Conservation (phyloP, 495 filamentous ascomycete species). For the Penicillium roqueforti region DNA sequence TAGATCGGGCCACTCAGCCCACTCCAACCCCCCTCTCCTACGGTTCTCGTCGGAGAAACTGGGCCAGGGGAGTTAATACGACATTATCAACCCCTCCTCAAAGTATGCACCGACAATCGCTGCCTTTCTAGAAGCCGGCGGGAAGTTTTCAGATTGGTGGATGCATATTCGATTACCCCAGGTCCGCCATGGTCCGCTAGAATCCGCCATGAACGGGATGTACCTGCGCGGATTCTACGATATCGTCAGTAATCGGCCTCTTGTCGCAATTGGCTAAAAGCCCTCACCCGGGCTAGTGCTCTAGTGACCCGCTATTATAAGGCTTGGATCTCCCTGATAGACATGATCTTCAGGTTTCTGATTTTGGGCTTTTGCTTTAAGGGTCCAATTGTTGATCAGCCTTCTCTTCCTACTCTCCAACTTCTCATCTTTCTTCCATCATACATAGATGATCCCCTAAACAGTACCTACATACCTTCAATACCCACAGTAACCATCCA, state of each 20-base stretch:
- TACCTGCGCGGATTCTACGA: constrained; percentile 28
- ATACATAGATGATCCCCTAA: constrained; percentile 12
- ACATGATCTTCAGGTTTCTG: constrained; percentile 21
- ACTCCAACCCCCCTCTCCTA: constrained; percentile 10
- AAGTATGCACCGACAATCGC: constrained; percentile 13
- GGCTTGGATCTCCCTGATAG: constrained; percentile 24
- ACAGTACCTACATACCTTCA: background rate
- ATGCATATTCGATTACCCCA: constrained; percentile 27
- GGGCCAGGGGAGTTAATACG: constrained; percentile 13
- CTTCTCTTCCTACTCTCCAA: background rate
- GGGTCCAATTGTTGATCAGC: constrained; percentile 18
- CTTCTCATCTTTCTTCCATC: constrained; percentile 2
- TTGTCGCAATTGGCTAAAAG: constrained; percentile 30
- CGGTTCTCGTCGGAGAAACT: constrained; percentile 23
- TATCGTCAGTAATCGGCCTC: constrained; percentile 27
- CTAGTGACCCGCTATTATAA: constrained; percentile 25
- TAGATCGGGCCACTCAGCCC: constrained; percentile 11
- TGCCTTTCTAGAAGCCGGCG: constrained; percentile 29
- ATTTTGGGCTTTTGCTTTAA: constrained; percentile 10
- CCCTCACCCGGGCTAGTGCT: background rate
- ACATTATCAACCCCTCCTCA: constrained; percentile 23
- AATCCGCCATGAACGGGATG: constrained; percentile 16
- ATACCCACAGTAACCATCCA: background rate
- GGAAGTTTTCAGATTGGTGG: constrained; percentile 22
- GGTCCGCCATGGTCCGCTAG: constrained; percentile 15